Percentiles rank a stretch among this genome's conserved stretches.
phyloP scores from a whole-genome alignment of 768 basidiomycete genomes.

The Tephrocybe sp. region DNA sequence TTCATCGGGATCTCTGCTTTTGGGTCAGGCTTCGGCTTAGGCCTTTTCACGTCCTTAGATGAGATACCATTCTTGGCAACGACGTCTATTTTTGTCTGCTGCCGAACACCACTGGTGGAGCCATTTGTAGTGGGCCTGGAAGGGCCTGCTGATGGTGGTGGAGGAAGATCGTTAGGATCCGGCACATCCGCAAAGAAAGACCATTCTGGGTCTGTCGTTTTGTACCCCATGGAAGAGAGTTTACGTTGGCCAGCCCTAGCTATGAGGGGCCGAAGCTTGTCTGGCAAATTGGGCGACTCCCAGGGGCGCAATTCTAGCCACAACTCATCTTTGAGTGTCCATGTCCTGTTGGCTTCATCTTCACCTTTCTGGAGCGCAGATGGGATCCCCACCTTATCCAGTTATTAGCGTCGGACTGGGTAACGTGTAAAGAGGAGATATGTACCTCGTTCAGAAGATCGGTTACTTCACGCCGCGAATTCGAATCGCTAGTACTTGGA shows the following conservation, averaged over 20 bases:
- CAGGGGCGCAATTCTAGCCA: conserved; percentile 76
- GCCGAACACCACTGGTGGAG: conserved; percentile 6
- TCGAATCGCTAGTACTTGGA: conserved; percentile 42
- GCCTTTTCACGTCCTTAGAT: conserved; percentile 47
- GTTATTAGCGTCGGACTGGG: no score
- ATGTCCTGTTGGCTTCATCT: conserved; percentile 38
- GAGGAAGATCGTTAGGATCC: conserved; percentile 10
- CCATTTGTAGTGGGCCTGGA: conserved; percentile 10
- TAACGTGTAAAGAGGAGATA: no score
- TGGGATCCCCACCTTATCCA: conserved; percentile 52
- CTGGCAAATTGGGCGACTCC: conserved; percentile 54
- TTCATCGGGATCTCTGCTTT: conserved; percentile 45
- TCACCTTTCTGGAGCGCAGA: conserved; percentile 32
- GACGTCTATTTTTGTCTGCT: conserved; percentile 20
- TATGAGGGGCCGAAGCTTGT: conserved; percentile 47
- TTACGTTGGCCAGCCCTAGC: conserved; percentile 51
- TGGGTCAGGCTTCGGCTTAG: conserved; percentile 39
- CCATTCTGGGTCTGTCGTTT: conserved; percentile 66
- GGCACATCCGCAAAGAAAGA: conserved; percentile 41
- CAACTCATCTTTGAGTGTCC: conserved; percentile 52
- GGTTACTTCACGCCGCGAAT: conserved; percentile 40
- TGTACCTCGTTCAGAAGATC: conserved; percentile 56
- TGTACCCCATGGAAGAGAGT: conserved; percentile 52
- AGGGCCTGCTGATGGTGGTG: conserved; percentile 12
- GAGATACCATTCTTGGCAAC: conserved; percentile 47